Evolutionary conservation across 140 eudicot species (phyloP).

Genomic region (Oenanthe javanica): DNA sequence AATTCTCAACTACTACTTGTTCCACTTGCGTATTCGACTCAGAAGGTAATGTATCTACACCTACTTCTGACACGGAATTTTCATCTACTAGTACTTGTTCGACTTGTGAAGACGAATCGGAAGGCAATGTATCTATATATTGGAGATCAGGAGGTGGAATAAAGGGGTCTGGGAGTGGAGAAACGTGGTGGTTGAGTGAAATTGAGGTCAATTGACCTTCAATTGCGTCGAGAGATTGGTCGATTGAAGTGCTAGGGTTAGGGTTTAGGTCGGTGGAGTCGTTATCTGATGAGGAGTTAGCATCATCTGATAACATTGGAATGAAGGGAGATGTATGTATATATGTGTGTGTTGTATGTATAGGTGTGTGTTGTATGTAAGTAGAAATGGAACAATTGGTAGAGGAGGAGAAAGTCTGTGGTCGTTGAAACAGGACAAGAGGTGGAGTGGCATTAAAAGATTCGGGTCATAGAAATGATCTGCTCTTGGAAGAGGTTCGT

Average conservation of each 20-base stretch:
- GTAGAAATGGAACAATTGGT: background rate
- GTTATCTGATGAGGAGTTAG: conserved; percentile 37
- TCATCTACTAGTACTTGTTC: conserved; percentile 13
- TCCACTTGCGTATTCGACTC: background rate
- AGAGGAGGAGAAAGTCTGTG: background rate
- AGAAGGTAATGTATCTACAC: background rate
- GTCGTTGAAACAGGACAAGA: background rate
- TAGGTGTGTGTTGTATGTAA: background rate
- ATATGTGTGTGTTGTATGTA: background rate
- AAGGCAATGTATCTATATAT: background rate
- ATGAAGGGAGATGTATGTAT: background rate
- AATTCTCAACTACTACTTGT: background rate
- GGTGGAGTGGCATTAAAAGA: background rate
- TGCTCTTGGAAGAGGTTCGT: too few relatives aligned
- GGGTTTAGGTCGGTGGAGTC: conserved; percentile 38
- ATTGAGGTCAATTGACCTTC: conserved; percentile 61
- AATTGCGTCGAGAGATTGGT: conserved; percentile 61
- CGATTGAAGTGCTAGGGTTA: conserved; percentile 42
- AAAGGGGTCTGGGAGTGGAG: background rate
- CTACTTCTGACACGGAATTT: conserved; percentile 12
- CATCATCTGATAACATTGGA: conserved; percentile 37
- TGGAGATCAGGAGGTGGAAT: background rate
- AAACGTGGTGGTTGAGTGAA: conserved; percentile 16
- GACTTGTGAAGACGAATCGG: background rate
- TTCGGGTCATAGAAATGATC: background rate